Percentiles rank a stretch among this genome's conserved stretches.
Conservation (phyloP, 2,329 filamentous ascomycete genomes). For the Sarocladium brachiariae region DNA sequence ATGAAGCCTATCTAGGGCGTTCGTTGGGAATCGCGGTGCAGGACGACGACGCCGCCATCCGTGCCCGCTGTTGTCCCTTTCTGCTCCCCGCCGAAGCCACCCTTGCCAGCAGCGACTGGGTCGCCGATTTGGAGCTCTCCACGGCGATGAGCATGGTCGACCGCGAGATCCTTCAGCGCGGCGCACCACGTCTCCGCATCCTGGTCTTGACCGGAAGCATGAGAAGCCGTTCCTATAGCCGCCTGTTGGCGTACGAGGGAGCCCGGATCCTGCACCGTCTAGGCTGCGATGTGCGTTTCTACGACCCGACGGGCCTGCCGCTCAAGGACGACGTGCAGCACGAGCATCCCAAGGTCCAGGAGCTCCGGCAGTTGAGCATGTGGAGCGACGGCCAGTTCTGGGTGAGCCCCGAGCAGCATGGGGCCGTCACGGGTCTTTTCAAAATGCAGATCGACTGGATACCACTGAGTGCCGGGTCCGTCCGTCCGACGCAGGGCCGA, state of each 20-base stretch:
- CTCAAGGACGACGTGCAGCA: conserved; percentile 57
- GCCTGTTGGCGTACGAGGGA: conserved; percentile 52
- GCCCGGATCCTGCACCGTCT: conserved; percentile 55
- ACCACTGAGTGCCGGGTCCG: conserved; percentile 51
- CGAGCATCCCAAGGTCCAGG: conserved; percentile 53
- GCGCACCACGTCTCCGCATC: conserved; percentile 38
- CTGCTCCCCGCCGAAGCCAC: conserved; percentile 33
- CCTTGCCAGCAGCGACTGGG: conserved; percentile 46
- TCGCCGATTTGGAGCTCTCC: conserved; percentile 47
- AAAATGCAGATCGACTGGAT: conserved; percentile 69
- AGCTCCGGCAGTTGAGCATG: conserved; percentile 50
- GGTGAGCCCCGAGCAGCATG: conserved; percentile 61
- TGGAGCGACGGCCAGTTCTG: conserved; percentile 64
- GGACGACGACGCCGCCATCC: conserved; percentile 39
- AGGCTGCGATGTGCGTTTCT: conserved; percentile 60
- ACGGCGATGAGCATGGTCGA: conserved; percentile 45
- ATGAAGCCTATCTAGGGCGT: conserved; percentile 18
- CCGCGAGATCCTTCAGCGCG: conserved; percentile 29
- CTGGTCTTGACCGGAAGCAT: conserved; percentile 57
- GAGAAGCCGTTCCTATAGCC: conserved; percentile 49
- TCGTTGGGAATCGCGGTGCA: conserved; percentile 35
- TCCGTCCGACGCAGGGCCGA: conserved; percentile 59
- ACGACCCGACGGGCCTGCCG: conserved; percentile 49
- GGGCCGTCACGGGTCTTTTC: conserved; percentile 58
- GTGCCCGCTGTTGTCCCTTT: conserved; percentile 50